A percentile compares a stretch with the other conserved stretches of the same genome.
These are phyloP conservation scores for Yamadazyma conglobata DNA, from an alignment of 1,139 yeast species.

Conservation along the genomic window DNA sequence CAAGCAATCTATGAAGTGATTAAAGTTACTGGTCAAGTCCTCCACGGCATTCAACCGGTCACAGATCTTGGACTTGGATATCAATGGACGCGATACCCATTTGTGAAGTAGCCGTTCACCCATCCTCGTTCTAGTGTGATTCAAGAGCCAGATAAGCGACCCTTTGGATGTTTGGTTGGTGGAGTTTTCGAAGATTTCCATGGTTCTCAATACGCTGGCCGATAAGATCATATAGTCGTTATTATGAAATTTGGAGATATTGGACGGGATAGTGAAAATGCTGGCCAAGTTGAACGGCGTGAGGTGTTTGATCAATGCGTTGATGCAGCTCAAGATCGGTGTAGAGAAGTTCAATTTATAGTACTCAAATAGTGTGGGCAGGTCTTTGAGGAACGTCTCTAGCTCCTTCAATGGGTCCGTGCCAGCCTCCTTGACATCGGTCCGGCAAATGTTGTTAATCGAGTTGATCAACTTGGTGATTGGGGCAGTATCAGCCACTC, in stretches of 20 bases:
- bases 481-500: constrained; percentile 16
- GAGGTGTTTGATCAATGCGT: constrained; percentile 51
- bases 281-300: constrained; percentile 58
- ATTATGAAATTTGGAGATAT: constrained; percentile 50
- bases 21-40: constrained; percentile 46
- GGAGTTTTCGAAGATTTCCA: constrained; percentile 70
- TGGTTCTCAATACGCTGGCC: constrained; percentile 60
- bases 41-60: constrained; percentile 63
- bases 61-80: constrained; percentile 49
- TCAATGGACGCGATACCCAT: constrained; percentile 78
- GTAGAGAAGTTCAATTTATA: constrained; percentile 22
- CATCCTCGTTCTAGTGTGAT: constrained; percentile 74
- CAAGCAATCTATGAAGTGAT: constrained; percentile 52
- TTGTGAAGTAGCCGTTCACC: constrained; percentile 64
- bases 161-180: constrained; percentile 60
- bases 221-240: constrained; percentile 61
- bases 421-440: constrained; percentile 11
- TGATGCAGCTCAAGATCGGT: constrained; percentile 41
- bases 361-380: constrained; percentile 20
- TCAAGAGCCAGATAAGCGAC: constrained; percentile 71
- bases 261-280: constrained; percentile 49
- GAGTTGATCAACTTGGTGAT: constrained; percentile 21
- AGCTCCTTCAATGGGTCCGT: constrained; percentile 15
- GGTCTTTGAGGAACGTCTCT: constrained; percentile 13
- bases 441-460: constrained; percentile 22